Evolutionary conservation across 2,329 filamentous ascomycete genomes (phyloP).

Genomic region (Coniochaeta sp.): DNA sequence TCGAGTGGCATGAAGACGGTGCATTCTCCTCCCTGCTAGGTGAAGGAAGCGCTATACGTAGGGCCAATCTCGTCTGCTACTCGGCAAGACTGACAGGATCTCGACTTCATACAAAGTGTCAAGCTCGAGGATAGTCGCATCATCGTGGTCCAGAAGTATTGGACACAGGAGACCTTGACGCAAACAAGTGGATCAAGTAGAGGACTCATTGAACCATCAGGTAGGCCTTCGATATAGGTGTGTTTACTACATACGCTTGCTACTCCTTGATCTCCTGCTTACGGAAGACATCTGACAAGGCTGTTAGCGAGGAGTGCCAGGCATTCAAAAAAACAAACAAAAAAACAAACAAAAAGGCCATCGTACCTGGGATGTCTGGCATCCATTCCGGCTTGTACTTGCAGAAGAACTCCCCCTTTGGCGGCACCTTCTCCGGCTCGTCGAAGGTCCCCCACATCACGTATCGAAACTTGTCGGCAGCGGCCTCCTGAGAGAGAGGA

Average conservation of each 20-base stretch:
- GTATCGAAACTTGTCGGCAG: constrained; percentile 36
- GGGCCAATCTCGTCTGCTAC: too few species aligned
- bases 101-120: too few species aligned
- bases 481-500: constrained; percentile 22
- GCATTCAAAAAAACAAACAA: too few species aligned
- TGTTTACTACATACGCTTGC: too few species aligned
- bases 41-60: too few species aligned
- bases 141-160: constrained; percentile 37
- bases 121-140: constrained; percentile 51
- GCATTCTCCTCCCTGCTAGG: too few species aligned
- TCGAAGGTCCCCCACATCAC: constrained; percentile 41
- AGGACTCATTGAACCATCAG: not conserved
- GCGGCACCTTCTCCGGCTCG: constrained; percentile 36
- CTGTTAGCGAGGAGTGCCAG: not conserved
- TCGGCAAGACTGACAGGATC: too few species aligned
- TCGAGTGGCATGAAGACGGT: too few species aligned
- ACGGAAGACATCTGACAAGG: constrained; percentile 30
- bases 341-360: too few species aligned
- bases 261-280: constrained; percentile 36
- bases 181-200: not conserved
- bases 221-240: too few species aligned
- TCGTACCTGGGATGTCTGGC: constrained; percentile 36
- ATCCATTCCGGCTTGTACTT: constrained; percentile 39
- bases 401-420: constrained; percentile 50
- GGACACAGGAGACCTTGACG: constrained; percentile 8